Base-by-base conservation (phyloP, 225 moss, liverwort and hornwort genomes). In the Physcomitrellopsis africana region DNA sequence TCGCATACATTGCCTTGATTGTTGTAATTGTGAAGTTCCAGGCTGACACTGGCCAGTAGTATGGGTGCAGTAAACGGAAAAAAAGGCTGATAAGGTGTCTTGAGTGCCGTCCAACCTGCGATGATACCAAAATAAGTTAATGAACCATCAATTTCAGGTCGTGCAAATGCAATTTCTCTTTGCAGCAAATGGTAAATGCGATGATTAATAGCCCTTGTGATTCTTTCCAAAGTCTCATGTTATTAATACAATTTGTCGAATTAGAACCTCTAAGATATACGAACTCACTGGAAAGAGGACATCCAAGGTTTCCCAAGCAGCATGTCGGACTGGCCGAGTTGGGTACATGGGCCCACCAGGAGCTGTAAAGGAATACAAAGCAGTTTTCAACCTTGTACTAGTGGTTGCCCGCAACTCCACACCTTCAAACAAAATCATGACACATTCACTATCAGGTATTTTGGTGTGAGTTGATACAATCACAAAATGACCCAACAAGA, bases 321-420 rank as follows among this genome's bases (percentile, higher is more conserved):
- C 96, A 85, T 94, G 96, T 58, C 96, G 91, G 67, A 97, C 96
- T 68, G 90, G 86, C 37, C 96, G 94, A 49, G 96, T 97, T 45
- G 96, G 96, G 68, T 94, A 97, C 86, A 97, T 91, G 0, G 96
- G 96, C 9, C 96, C 96, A 65, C 96, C 96, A 23, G 96, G 96
- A 70, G 96, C 89, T 65, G 96, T 97, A 70, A 94, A 97, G 61
- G 89, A 89, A 72, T 97, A 97, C 46, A 97, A 84, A 5, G 92
- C 91, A 51, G 94, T 89, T 78, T 92, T 97, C 84, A 97, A 85
- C 20, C 96, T 92, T 15, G 88, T 94, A 60, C 96, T 97, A 59
- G 94, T 94, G 14, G 91, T 79, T 45, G 92, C 92, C 73, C 86
- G 82, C 70, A 97, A 77, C 75, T 91, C 91, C 84, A 94, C 84